Conservation (phyloP, 148 eudicot species). For the Euryodendron excelsum region DNA sequence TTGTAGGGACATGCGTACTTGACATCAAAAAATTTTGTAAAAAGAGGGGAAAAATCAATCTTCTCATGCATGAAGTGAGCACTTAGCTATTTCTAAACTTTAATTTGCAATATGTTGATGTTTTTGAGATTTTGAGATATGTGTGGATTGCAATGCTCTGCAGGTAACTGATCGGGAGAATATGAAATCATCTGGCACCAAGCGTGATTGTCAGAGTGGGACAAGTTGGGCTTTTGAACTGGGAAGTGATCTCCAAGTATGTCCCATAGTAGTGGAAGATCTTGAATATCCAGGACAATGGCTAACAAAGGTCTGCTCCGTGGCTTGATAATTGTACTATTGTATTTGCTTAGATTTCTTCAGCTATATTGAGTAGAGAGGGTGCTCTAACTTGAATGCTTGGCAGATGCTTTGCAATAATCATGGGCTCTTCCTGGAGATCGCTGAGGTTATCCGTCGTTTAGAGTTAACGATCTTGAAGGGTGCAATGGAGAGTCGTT, state of each 20-base stretch:
- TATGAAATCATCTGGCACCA: constrained; percentile 19
- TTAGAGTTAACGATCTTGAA: constrained; percentile 61
- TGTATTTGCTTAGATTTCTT: background rate
- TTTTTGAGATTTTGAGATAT: constrained; percentile 4
- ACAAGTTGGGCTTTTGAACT: constrained; percentile 45
- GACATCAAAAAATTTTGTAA: no score
- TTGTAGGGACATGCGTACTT: no score
- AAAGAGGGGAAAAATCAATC: no score
- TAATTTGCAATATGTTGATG: background rate
- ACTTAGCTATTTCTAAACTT: no score
- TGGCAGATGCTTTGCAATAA: constrained; percentile 68
- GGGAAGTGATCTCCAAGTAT: constrained; percentile 46
- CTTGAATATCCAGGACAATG: constrained; percentile 66
- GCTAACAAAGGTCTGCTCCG: constrained; percentile 63
- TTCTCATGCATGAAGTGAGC: no score
- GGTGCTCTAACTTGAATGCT: background rate
- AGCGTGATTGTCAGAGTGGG: constrained; percentile 19
- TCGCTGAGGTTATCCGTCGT: constrained; percentile 67
- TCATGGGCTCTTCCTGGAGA: constrained; percentile 64
- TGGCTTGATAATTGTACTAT: background rate
- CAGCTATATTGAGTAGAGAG: background rate
- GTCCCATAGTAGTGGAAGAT: constrained; percentile 79
- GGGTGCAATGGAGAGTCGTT: constrained; percentile 55
- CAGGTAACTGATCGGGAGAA: constrained; percentile 24
- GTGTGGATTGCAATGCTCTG: background rate